Evolutionary conservation across 2,329 filamentous ascomycete species (phyloP), one percentile per base, ranked within the genome.

Genomic region (Ophiostoma perfectum): DNA sequence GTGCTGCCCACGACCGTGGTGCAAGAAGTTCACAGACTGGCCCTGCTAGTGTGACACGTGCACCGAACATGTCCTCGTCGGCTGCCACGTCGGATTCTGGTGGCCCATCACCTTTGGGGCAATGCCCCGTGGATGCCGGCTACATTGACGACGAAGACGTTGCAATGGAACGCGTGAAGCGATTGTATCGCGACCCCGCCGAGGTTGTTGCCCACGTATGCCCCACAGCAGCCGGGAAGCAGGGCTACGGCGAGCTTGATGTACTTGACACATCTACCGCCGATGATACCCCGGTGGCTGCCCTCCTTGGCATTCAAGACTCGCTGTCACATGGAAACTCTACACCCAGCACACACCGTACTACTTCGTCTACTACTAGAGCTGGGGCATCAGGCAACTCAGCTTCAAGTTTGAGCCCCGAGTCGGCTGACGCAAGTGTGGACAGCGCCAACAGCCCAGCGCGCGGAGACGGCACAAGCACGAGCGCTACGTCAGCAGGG

Each of bases 231-330:
- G 63, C 67, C 2, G 64, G 39, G 1, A 67, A 66, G 52, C 62
- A 69, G 11, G 68, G 66, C 65, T 72, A 55, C 71, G 67, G 74
- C 64, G 71, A 73, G 38, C 71, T 73, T 36, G 75, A 77, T 60
- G 72, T 73, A 14, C 65, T 75, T 8, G 75, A 76, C 63, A 72
- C 73, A 18, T 76, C 76, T 4, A 71, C 74, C 16, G 71, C 71
- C 41, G 73, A 74, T 16, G 73, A 76, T 58, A 75, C 74, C 2
- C 76, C 76, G 7, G 73, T 76, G 14, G 72, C 75, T 0, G 72
- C 73, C 2, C 72, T 78, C 0, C 71, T 78, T 6, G 73, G 73
- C 64, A 73, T 74, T 63, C 71, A 71, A 63, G 67, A 73, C 70
- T 62, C 71, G 68, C 62, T 72, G 38, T 63, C 60, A 39, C 60